Percentiles rank a stretch among this genome's conserved stretches.
Evolutionary conservation across 805 yeast species (phyloP).

Genomic region (Nakazawaea molendinolei): DNA sequence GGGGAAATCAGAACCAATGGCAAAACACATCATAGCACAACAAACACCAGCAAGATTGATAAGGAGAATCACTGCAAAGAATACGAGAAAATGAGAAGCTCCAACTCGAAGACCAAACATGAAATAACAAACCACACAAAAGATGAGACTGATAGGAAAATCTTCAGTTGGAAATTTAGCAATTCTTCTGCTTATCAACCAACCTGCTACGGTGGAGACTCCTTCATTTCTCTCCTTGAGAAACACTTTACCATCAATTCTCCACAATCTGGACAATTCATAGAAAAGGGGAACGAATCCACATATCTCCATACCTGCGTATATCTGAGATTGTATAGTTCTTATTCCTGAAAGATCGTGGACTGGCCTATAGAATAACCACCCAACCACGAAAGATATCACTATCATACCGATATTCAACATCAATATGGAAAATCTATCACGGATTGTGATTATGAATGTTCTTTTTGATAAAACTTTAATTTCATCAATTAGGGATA

Average conservation of each 20-base stretch:
- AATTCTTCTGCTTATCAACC: constrained; percentile 49
- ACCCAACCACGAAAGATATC: constrained; percentile 50
- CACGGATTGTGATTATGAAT: constrained; percentile 28
- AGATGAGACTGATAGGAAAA: constrained; percentile 46
- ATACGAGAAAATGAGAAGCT: constrained; percentile 45
- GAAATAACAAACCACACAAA: constrained; percentile 52
- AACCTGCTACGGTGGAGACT: constrained; percentile 54
- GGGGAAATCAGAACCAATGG: constrained; percentile 47
- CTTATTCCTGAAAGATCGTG: constrained; percentile 55
- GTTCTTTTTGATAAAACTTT: constrained; percentile 29
- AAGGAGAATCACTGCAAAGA: constrained; percentile 43
- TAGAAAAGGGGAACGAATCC: constrained; percentile 43
- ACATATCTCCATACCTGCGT: constrained; percentile 40
- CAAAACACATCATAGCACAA: constrained; percentile 39
- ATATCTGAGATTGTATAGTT: constrained; percentile 40
- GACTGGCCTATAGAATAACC: constrained; percentile 58
- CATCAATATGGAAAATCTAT: constrained; percentile 25
- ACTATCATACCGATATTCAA: constrained; percentile 27
- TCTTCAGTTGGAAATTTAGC: constrained; percentile 60
- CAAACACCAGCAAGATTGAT: constrained; percentile 45
- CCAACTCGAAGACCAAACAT: constrained; percentile 55
- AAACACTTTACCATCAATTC: constrained; percentile 39
- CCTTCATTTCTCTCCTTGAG: constrained; percentile 60
- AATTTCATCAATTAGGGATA: constrained; percentile 9
- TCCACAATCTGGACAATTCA: constrained; percentile 45